Evolutionary conservation across 371 early-diverging fungal species (phyloP).

Genomic region (Actinomortierella ambigua): DNA sequence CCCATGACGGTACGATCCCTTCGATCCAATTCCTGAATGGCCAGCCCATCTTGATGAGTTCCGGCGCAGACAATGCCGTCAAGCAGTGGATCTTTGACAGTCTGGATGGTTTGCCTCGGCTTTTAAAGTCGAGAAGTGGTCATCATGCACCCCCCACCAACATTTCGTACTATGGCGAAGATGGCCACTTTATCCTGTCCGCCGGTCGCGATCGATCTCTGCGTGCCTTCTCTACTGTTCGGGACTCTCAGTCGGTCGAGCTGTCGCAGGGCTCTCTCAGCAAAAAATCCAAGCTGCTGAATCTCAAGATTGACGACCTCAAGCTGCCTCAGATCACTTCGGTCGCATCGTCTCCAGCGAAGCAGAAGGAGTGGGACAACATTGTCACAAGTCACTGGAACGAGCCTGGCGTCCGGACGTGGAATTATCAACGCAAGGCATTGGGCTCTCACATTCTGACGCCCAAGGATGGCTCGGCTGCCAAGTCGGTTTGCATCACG

Average conservation of each 20-base stretch:
- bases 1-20: slow-evolving; percentile 81
- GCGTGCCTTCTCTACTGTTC: slow-evolving; percentile 80
- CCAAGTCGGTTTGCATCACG: slow-evolving; percentile 79
- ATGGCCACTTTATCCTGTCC: slow-evolving; percentile 75
- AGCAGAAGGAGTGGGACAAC: slow-evolving; percentile 89
- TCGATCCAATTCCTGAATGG: slow-evolving; percentile 79
- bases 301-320: slow-evolving; percentile 64
- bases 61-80: slow-evolving; percentile 90
- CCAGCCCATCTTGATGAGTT: slow-evolving; percentile 86
- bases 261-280: slow-evolving; percentile 76
- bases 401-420: slow-evolving; percentile 73
- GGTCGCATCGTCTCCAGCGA: slow-evolving; percentile 67
- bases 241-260: slow-evolving; percentile 84
- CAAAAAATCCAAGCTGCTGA: slow-evolving; percentile 67
- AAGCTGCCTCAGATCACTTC: slow-evolving; percentile 77
- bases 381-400: slow-evolving; percentile 86
- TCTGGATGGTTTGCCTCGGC: slow-evolving; percentile 76
- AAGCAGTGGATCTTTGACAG: slow-evolving; percentile 96
- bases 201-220: slow-evolving; percentile 86
- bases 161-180: slow-evolving; percentile 75
- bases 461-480: slow-evolving; percentile 66
- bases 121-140: slow-evolving; percentile 83
- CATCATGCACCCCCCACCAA: slow-evolving; percentile 86
- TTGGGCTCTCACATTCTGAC: slow-evolving; percentile 72
- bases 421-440: slow-evolving; percentile 79